Evolutionary conservation across 1,284 basidiomycete genomes (phyloP), one percentile per base, ranked within the genome.

Genomic region (Cryptococcus jaspeensis): DNA sequence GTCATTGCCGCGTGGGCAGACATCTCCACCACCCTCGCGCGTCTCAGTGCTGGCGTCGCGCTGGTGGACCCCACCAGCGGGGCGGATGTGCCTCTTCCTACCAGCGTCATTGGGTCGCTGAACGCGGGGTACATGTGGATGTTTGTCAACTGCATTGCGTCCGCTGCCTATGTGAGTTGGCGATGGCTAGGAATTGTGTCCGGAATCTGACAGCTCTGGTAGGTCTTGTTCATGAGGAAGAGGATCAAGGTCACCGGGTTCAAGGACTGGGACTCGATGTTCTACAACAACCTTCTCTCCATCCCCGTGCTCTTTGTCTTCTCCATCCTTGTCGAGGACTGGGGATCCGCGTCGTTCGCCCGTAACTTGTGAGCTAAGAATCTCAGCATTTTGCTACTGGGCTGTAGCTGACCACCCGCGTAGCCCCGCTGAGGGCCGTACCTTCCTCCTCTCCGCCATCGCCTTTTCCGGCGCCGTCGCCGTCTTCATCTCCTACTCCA

Each of bases 191-290:
- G 2, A 22, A n/a, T 12, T 41, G 37, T 0, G 13, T 12, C 23
- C 5, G 12, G 18, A 9, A 38, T 25, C 28, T 50, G 18, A 41
- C 38, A 23, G 23, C 51, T 23, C 13, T n/a, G 16, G 22, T 60
- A 92, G 91, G 89, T 94, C 43, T 83, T 99, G 53, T 84, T 89
- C 52, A 99, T 99, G 96, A 86, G 96, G 62, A 98, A 96, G 78
- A 84, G 89, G 58, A 99, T 99, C 82, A 99, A 99, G 81, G 76
- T 84, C 42, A 98, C 92, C n/a, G 92, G 92, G 40, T 99, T 99
- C 81, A 95, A 93, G 60, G 95, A 99, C 74, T 97, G 93, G 94
- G 96, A 99, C 74, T 90, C 94, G 25, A 98, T 99, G 95, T 97
- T 93, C 80, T 99, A 98, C 82, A 98, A 97, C 82, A 99, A 99